Conservation (phyloP, 345 rosid species). For the Odontarrhena argentea region DNA sequence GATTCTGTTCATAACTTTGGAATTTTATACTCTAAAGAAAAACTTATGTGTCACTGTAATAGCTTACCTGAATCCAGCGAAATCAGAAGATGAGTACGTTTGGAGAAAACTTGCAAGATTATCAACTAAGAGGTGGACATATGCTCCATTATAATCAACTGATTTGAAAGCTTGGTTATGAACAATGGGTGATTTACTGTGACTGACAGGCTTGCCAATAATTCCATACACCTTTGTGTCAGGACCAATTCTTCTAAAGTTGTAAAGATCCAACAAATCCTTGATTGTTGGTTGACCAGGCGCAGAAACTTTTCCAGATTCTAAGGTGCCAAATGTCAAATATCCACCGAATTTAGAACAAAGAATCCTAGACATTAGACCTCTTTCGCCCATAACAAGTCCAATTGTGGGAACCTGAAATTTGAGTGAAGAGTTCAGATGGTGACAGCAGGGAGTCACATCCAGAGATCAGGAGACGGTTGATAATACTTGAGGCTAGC, state of each 20-base stretch:
- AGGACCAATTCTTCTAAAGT: constrained; percentile 78
- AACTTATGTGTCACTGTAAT: neutral
- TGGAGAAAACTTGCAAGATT: constrained; percentile 68
- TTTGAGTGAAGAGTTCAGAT: neutral
- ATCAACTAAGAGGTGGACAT: constrained; percentile 79
- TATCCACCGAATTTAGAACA: constrained; percentile 90
- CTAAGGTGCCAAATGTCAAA: constrained; percentile 89
- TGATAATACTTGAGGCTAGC: neutral
- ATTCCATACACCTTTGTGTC: constrained; percentile 88
- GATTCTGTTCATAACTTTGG: neutral
- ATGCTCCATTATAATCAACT: constrained; percentile 74
- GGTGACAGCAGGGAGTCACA: constrained; percentile 14
- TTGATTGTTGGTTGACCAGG: constrained; percentile 92
- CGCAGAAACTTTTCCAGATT: constrained; percentile 77
- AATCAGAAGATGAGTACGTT: constrained; percentile 78
- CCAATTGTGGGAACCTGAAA: constrained; percentile 85
- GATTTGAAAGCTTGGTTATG: constrained; percentile 91
- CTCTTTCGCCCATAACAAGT: constrained; percentile 92
- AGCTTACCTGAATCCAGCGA: constrained; percentile 86
- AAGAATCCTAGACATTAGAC: constrained; percentile 84
- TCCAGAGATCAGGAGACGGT: neutral
- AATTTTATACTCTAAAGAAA: neutral
- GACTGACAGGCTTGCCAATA: constrained; percentile 91
- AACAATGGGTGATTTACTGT: constrained; percentile 89
- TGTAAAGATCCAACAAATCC: constrained; percentile 74